A percentile compares a stretch with the other conserved stretches of the same genome.
Conservation (phyloP, 2,329 filamentous ascomycete species). For the Colletotrichum chlorophyti region DNA sequence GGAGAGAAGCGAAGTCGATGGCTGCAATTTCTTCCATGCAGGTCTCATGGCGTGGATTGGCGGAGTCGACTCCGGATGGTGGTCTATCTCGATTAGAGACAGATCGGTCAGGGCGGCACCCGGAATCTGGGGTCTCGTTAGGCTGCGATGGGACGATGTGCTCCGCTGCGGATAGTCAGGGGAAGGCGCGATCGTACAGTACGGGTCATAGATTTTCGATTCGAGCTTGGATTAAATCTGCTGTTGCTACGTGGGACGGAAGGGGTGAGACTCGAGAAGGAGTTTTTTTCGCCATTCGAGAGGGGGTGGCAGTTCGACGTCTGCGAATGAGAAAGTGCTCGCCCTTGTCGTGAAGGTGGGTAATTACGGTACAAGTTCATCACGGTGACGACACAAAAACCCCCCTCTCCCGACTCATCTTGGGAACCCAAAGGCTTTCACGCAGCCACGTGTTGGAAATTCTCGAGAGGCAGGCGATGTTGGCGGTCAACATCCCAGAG, state of each 20-base stretch:
- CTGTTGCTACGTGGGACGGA: too few species aligned
- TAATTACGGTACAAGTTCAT: neutral
- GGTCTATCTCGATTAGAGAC: neutral
- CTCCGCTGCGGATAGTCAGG: neutral
- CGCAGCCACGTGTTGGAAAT: too few species aligned
- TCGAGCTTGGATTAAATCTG: too few species aligned
- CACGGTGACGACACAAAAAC: conserved; percentile 12
- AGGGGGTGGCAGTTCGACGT: neutral
- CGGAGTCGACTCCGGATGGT: neutral
- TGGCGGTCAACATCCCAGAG: too few species aligned
- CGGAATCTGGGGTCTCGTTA: neutral
- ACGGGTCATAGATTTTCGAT: too few species aligned
- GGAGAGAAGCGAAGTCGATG: neutral
- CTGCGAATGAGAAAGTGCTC: neutral
- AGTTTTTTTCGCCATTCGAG: too few species aligned
- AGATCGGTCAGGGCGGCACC: neutral
- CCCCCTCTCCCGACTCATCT: too few species aligned
- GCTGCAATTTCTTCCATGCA: neutral
- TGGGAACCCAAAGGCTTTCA: too few species aligned
- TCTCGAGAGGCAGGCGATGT: too few species aligned
- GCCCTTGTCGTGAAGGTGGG: neutral
- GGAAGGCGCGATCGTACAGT: neutral
- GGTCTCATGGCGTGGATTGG: conserved; percentile 1
- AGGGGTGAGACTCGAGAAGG: too few species aligned
- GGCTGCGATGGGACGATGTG: neutral